Conservation (phyloP, 208 protist genomes). For the Trypanosoma mega region DNA sequence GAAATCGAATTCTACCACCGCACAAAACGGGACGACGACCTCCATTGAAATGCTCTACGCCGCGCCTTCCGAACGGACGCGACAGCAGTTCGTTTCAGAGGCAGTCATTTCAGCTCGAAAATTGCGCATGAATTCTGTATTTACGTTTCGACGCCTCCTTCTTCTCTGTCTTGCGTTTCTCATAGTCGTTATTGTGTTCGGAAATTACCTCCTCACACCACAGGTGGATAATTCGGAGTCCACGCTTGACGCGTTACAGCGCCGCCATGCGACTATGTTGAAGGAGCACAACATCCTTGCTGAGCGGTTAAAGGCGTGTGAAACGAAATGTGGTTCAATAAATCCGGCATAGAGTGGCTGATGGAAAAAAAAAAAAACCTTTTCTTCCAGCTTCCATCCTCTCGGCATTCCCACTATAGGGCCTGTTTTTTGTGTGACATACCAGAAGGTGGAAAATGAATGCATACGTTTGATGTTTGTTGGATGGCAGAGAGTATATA, state of each 20-base stretch:
- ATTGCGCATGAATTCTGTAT: background rate
- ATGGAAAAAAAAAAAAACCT: background rate
- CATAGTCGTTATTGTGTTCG: conserved; percentile 12
- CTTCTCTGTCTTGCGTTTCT: conserved; percentile 6
- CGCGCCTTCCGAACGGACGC: conserved; percentile 11
- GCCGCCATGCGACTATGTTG: background rate
- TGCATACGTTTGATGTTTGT: no score
- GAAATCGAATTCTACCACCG: no score
- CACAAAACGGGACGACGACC: background rate
- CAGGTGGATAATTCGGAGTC: background rate
- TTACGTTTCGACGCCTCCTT: conserved; percentile 3
- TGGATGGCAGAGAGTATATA: no score
- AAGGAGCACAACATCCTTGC: background rate
- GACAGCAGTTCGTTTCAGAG: conserved; percentile 22
- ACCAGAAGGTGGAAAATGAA: no score
- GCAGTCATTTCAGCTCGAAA: conserved; percentile 15
- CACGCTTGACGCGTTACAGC: background rate
- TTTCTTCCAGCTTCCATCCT: no score
- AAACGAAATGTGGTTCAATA: background rate
- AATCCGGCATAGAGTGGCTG: background rate
- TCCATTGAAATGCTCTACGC: conserved; percentile 13
- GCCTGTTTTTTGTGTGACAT: no score
- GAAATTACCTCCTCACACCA: background rate
- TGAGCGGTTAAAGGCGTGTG: background rate
- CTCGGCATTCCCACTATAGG: no score